Evolutionary conservation across 495 filamentous ascomycete species (phyloP).

Genomic region (Melanomma pulvis-pyrius): DNA sequence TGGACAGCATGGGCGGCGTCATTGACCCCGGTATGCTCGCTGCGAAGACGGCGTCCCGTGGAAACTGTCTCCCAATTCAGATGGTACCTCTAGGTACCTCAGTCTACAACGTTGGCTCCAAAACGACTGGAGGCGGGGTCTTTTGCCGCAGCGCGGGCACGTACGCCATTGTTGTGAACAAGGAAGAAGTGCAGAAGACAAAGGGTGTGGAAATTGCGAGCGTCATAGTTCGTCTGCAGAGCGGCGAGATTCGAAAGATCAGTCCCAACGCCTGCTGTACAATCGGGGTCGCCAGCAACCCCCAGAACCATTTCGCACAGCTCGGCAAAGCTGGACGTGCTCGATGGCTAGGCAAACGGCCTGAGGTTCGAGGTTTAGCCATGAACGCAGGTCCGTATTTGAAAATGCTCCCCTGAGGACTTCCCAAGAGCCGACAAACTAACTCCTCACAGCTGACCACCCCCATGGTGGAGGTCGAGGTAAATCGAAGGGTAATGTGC

Average conservation of each 20-base stretch:
- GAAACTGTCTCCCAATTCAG: conserved; percentile 91
- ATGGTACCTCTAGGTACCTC: conserved; percentile 90
- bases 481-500: conserved; percentile 96
- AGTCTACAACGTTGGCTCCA: conserved; percentile 87
- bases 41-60: conserved; percentile 88
- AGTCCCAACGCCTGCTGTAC: conserved; percentile 91
- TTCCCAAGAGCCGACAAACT: conserved; percentile 24
- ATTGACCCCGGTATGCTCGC: conserved; percentile 94
- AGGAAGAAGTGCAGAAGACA: conserved; percentile 65
- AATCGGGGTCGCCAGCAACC: conserved; percentile 89
- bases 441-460: conserved; percentile 69
- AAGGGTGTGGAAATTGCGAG: conserved; percentile 53
- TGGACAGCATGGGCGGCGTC: conserved; percentile 86
- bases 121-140: conserved; percentile 70
- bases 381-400: conserved; percentile 82
- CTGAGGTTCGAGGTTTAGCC: conserved; percentile 92
- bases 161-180: conserved; percentile 81
- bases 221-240: conserved; percentile 82
- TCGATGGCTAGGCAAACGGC: conserved; percentile 89
- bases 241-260: conserved; percentile 86
- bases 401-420: neutral
- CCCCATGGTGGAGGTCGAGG: conserved; percentile 98
- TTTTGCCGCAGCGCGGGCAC: conserved; percentile 95
- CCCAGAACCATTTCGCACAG: conserved; percentile 83
- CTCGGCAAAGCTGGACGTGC: conserved; percentile 92